Conservation (phyloP, 208 protist genomes). For the Porcisia hertigi region DNA sequence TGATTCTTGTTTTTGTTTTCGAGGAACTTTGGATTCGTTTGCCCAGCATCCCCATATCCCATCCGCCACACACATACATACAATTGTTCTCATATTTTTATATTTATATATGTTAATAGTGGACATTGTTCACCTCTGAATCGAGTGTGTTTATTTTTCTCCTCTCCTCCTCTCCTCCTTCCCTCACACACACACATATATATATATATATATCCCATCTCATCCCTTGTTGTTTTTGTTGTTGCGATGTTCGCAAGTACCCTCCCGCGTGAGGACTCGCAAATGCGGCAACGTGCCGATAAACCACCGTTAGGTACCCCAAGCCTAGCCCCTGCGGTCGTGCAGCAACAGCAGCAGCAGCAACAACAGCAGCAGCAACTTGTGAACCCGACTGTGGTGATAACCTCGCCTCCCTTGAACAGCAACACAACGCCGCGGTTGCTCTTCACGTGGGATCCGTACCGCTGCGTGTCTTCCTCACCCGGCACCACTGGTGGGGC, state of each 20-base stretch:
- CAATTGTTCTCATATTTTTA: neutral
- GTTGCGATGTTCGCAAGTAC: constrained; percentile 13
- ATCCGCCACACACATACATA: neutral
- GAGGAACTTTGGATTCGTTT: neutral
- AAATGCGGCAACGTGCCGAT: neutral
- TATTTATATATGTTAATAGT: neutral
- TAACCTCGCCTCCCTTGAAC: constrained; percentile 9
- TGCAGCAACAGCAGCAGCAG: neutral
- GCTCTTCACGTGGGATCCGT: constrained; percentile 37
- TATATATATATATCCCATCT: neutral
- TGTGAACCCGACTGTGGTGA: constrained; percentile 2
- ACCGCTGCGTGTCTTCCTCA: constrained; percentile 7
- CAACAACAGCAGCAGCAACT: constrained; percentile 2
- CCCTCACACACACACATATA: no score
- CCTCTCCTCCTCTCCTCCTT: constrained; percentile 2
- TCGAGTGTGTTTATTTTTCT: neutral
- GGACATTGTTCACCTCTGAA: neutral
- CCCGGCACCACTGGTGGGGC: neutral
- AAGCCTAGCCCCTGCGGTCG: neutral
- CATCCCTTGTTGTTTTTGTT: neutral
- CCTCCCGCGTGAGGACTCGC: constrained; percentile 11
- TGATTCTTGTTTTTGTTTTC: neutral
- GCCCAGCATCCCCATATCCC: neutral
- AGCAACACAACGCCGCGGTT: constrained; percentile 21
- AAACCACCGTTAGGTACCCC: constrained; percentile 3